Percentiles rank a stretch among this genome's conserved stretches.
These are phyloP conservation scores for Botrytis sinoallii DNA, from an alignment of 2,329 filamentous ascomycete species.

Conservation along the genomic window DNA sequence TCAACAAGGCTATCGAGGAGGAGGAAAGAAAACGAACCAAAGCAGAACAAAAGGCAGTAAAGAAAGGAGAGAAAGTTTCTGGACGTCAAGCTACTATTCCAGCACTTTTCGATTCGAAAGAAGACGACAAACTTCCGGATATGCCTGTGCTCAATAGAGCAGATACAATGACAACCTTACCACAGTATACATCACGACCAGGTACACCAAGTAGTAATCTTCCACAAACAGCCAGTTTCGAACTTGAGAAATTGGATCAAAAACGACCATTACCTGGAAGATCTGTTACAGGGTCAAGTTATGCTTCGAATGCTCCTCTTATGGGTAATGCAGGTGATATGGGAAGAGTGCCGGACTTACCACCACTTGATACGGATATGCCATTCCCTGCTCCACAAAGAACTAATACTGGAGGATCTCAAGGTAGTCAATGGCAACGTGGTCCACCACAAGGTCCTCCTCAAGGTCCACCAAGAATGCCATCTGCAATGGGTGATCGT, in stretches of 20 bases:
- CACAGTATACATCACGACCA: slow-evolving; percentile 59
- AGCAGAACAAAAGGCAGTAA: slow-evolving; percentile 48
- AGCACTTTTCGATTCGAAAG: slow-evolving; percentile 52
- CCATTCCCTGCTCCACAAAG: slow-evolving; percentile 31
- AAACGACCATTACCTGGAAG: slow-evolving; percentile 49
- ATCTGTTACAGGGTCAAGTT: slow-evolving; percentile 55
- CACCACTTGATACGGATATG: slow-evolving; percentile 28
- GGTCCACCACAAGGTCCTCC: slow-evolving; percentile 19
- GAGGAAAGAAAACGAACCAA: slow-evolving; percentile 61
- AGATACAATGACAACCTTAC: slow-evolving; percentile 60
- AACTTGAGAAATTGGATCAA: slow-evolving; percentile 52
- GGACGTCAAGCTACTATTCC: slow-evolving; percentile 67
- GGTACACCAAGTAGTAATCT: slow-evolving; percentile 47
- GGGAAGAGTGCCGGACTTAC: slow-evolving; percentile 43
- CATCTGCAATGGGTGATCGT: slow-evolving; percentile 32
- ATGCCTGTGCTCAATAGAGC: slow-evolving; percentile 59
- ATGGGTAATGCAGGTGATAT: slow-evolving; percentile 58
- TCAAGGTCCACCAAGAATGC: slow-evolving; percentile 31
- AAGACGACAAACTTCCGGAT: slow-evolving; percentile 52
- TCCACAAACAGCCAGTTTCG: slow-evolving; percentile 44
- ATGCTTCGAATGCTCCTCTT: slow-evolving; percentile 62
- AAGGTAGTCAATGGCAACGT: slow-evolving; percentile 31
- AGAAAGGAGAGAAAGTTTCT: slow-evolving; percentile 50
- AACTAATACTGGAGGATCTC: slow-evolving; percentile 31
- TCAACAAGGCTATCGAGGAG: slow-evolving; percentile 83